phyloP scores from a whole-genome alignment of 441 rosid species.

The Mallotus japonicus region DNA sequence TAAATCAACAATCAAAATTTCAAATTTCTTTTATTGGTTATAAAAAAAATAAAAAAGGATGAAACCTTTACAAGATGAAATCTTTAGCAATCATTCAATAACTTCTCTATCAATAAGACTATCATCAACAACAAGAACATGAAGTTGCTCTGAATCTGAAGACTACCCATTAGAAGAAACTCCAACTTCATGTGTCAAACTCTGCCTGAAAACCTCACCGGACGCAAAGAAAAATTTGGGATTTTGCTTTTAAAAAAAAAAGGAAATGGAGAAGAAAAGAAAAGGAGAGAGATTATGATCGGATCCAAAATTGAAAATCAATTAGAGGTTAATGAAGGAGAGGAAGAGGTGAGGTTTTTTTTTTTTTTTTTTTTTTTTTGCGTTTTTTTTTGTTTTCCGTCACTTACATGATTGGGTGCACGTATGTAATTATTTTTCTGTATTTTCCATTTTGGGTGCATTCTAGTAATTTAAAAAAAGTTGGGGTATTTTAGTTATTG shows the following conservation, averaged over 20 bases:
- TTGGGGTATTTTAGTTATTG: too few species aligned
- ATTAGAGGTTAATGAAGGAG: too few species aligned
- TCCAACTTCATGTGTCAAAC: constrained; percentile 25
- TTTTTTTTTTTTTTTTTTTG: too few species aligned
- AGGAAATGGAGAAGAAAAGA: constrained; percentile 3
- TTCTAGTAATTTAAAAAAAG: too few species aligned
- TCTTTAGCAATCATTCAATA: constrained; percentile 70
- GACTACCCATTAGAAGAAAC: constrained; percentile 17
- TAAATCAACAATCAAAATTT: constrained; percentile 7
- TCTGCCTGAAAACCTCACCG: constrained; percentile 41
- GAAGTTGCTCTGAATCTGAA: constrained; percentile 50
- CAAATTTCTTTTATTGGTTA: neutral
- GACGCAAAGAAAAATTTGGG: constrained; percentile 26
- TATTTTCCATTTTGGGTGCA: too few species aligned
- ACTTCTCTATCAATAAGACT: constrained; percentile 75
- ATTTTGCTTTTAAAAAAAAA: neutral
- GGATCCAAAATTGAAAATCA: constrained; percentile 34
- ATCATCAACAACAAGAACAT: constrained; percentile 93
- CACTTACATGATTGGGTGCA: too few species aligned
- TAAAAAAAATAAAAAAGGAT: neutral
- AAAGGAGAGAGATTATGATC: constrained; percentile 36
- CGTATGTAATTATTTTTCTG: too few species aligned
- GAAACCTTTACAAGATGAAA: constrained; percentile 71
- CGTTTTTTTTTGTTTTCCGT: too few species aligned
- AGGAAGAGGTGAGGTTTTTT: too few species aligned